Conservation (phyloP, 2,329 filamentous ascomycete genomes). For the Herpotrichia juniperi region DNA sequence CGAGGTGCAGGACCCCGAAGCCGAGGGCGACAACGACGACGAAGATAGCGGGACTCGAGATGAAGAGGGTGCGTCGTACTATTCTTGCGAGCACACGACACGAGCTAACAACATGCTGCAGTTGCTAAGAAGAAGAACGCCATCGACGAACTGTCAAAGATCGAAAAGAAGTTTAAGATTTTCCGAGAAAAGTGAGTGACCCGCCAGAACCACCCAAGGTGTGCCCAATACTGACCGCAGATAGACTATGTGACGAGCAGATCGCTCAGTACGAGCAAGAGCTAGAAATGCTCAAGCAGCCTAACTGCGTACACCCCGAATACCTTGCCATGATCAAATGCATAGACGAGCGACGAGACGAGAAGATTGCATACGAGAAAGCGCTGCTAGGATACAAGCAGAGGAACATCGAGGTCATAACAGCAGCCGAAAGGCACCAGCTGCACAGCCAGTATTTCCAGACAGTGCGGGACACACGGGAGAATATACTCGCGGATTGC, state of each 20-base stretch:
- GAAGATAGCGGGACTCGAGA: conserved; percentile 43
- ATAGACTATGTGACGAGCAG: conserved; percentile 85
- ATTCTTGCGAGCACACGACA: background rate
- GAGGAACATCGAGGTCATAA: conserved; percentile 71
- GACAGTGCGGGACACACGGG: conserved; percentile 79
- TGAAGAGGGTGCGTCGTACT: conserved; percentile 40
- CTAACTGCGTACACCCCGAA: conserved; percentile 79
- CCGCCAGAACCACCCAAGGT: background rate
- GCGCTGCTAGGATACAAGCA: conserved; percentile 76
- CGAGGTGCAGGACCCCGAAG: conserved; percentile 65
- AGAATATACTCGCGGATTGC: conserved; percentile 77
- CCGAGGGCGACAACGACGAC: conserved; percentile 56
- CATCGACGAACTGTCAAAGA: conserved; percentile 76
- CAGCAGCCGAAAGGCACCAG: conserved; percentile 82
- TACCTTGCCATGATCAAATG: conserved; percentile 89
- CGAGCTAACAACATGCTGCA: conserved; percentile 41
- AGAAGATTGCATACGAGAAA: conserved; percentile 78
- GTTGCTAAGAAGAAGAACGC: conserved; percentile 80
- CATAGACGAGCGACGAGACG: conserved; percentile 79
- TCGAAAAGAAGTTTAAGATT: conserved; percentile 87
- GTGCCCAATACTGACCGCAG: conserved; percentile 23
- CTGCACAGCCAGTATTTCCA: conserved; percentile 92
- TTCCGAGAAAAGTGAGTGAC: conserved; percentile 75
- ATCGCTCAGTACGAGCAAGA: conserved; percentile 78
- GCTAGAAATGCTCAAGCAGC: conserved; percentile 63